Conservation (phyloP, 495 filamentous ascomycete genomes). For the Melanomma pulvis-pyrius region DNA sequence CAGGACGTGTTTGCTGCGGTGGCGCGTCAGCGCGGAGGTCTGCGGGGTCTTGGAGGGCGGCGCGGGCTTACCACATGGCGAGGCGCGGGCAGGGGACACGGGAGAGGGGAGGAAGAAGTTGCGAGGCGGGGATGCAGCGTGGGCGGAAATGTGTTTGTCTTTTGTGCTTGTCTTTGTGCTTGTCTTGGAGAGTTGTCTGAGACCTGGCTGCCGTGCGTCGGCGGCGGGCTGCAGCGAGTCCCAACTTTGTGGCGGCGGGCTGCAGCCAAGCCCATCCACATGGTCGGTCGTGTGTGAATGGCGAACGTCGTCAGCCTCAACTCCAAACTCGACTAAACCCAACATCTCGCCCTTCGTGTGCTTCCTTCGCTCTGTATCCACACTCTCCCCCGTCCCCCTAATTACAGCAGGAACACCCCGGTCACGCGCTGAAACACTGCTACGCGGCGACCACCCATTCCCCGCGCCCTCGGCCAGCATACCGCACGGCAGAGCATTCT, state of each 20-base stretch:
- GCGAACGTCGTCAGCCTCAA: conserved; percentile 7
- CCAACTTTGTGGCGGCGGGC: not conserved
- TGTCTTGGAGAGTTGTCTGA: no score
- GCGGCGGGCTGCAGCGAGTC: not conserved
- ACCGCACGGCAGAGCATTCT: conserved; percentile 20
- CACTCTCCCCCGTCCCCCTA: not conserved
- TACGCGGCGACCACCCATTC: conserved; percentile 10
- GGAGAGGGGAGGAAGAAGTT: not conserved
- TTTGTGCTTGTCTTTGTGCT: not conserved
- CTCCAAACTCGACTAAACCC: not conserved
- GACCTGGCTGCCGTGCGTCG: not conserved
- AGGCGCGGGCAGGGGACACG: not conserved
- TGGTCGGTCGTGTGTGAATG: not conserved
- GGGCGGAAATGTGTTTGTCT: not conserved
- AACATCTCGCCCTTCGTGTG: not conserved
- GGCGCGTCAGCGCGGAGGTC: conserved; percentile 34
- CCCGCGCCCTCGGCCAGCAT: conserved; percentile 13
- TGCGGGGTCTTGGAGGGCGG: conserved; percentile 9
- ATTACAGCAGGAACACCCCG: not conserved
- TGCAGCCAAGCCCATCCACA: not conserved
- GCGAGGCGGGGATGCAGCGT: not conserved
- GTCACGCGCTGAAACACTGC: conserved; percentile 28
- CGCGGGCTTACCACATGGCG: conserved; percentile 31
- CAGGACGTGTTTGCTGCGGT: conserved; percentile 82
- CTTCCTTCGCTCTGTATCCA: not conserved